phyloP scores from a whole-genome alignment of 2,329 filamentous ascomycete species.

The Chaetomium sp. region DNA sequence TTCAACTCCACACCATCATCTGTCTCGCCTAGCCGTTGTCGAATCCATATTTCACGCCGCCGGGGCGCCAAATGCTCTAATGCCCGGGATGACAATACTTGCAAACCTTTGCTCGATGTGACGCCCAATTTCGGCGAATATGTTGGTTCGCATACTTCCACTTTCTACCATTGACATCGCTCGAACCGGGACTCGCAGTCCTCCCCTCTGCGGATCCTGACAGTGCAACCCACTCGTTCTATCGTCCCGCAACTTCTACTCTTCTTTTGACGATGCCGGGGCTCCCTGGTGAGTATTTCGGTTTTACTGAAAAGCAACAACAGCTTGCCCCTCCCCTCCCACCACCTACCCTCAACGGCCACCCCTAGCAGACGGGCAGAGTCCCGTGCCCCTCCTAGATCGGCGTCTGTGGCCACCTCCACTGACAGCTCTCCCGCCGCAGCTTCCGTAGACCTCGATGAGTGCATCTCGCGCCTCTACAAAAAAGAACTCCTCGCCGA shows the following conservation, averaged over 20 bases:
- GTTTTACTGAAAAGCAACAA: not conserved
- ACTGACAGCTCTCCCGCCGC: conserved; percentile 25
- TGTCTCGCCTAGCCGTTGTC: not conserved
- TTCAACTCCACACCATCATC: not conserved
- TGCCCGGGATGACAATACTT: not conserved
- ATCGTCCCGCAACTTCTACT: conserved; percentile 1
- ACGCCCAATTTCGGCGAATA: conserved; percentile 33
- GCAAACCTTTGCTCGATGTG: conserved; percentile 28
- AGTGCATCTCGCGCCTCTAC: conserved; percentile 96
- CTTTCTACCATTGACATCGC: conserved; percentile 34
- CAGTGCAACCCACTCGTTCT: conserved; percentile 12
- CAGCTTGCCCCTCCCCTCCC: not conserved
- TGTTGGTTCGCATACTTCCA: conserved; percentile 34
- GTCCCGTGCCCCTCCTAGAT: conserved; percentile 11
- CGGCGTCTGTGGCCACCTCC: not conserved
- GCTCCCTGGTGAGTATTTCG: conserved; percentile 38
- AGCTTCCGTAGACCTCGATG: conserved; percentile 97
- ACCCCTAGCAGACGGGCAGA: not conserved
- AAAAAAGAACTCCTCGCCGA: conserved; percentile 94
- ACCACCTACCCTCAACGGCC: not conserved
- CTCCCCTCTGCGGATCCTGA: conserved; percentile 29
- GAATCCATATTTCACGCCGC: not conserved
- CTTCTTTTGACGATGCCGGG: conserved; percentile 39
- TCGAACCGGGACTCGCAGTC: conserved; percentile 34
- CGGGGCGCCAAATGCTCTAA: conserved; percentile 10